These are phyloP conservation scores for Suhomyces ambrosiae DNA, from an alignment of 1,139 yeast genomes.

Conservation along the genomic window DNA sequence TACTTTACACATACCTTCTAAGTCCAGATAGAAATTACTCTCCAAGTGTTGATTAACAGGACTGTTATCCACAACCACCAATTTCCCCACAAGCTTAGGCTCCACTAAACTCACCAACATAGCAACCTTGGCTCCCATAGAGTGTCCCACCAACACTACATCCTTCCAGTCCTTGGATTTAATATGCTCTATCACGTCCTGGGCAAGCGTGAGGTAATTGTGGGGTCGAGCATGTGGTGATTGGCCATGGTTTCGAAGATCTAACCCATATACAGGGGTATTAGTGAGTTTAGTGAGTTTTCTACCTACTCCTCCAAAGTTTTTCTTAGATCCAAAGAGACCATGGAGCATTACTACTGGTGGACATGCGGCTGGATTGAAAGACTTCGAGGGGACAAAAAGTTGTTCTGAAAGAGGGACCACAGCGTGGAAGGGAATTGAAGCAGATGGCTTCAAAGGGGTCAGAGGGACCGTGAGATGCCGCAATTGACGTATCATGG, in stretches of 20 bases:
- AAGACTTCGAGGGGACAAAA: conserved; percentile 11
- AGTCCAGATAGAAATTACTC: conserved; percentile 25
- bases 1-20: conserved; percentile 38
- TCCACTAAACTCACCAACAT: conserved; percentile 45
- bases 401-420: conserved; percentile 13
- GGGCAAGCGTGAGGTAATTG: conserved; percentile 43
- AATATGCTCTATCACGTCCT: conserved; percentile 43
- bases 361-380: conserved; percentile 10
- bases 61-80: conserved; percentile 52
- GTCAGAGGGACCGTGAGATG: not conserved
- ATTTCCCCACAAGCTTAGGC: conserved; percentile 40
- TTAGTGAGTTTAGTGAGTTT: conserved; percentile 31
- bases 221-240: conserved; percentile 48
- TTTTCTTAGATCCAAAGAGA: conserved; percentile 48
- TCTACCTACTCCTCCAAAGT: conserved; percentile 42
- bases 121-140: conserved; percentile 57
- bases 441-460: not conserved
- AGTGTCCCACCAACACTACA: conserved; percentile 48
- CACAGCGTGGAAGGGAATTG: not conserved
- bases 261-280: conserved; percentile 43
- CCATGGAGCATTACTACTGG: conserved; percentile 53
- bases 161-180: conserved; percentile 25
- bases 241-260: conserved; percentile 56
- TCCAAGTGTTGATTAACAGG: conserved; percentile 38
- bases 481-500: not conserved